Base-by-base conservation (phyloP, 306 rosid genomes). In the Fragaria iinumae region DNA sequence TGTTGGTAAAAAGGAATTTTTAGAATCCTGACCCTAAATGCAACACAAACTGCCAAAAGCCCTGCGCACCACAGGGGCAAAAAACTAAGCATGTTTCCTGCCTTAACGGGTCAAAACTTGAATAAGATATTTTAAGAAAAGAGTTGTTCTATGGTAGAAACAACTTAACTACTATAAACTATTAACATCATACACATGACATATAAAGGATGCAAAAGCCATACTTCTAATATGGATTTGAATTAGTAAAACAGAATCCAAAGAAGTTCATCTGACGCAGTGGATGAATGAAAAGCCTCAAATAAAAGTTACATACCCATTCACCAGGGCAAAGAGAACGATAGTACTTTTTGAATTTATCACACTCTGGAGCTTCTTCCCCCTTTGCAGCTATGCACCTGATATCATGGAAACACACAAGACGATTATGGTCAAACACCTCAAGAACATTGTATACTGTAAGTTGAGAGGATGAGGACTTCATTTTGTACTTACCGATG, bases 291-390 rank as follows among this genome's bases (percentile, higher is more conserved):
- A 21, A 11, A 0, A 41, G 3, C 2, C 20, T 67, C 18, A 21
- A 43, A 41, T 20, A 63, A 2, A 29, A 75, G 74, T 79, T 59
- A 76, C 92, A 76, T 90, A 95, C 99, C 99, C 97, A 95, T 92
- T 95, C 99, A 62, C 92, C 96, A 65, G 99, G 99, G 89, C 99
- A 95, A 77, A 95, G 97, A 80, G 99, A 72, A 9, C 97, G 96
- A 77, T 92, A 95, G 80, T 83, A 95, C 79, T 92, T 95, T 0
- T 93, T 86, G 76, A 95, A 95, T 86, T 84, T 95, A 5, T 91
- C 97, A 21, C 99, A 95, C 82, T 95, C 99, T 2, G 91, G 87
- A 60, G 97, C 93, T 49, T 70, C 96, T 21, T 92, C 99, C 60
- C 97, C 97, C 78, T 91, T 95, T n/a, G 93, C 97, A 76, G 95